Base-by-base conservation (phyloP, 2,329 filamentous ascomycete species). In the Ascosphaera acerosa region DNA sequence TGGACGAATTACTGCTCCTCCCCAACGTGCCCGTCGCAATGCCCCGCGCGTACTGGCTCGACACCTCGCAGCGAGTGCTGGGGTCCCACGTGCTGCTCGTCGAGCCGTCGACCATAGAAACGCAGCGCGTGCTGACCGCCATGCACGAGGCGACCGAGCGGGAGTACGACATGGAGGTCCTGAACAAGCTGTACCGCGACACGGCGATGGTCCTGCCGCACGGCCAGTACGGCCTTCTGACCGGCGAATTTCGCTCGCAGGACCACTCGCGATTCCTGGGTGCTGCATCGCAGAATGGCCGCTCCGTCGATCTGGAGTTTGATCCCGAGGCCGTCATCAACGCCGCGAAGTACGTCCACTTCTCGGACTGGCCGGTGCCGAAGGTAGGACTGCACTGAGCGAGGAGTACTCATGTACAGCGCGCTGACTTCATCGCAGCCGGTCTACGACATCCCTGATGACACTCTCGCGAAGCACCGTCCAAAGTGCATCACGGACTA, bases 351-450 rank as follows among this genome's bases (percentile, higher is more conserved):
- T 57, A 72, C 4, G 53, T 77, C 2, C 72, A 77, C 45, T 77
- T 76, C 44, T 71, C 65, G 9, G 73, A 78, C 42, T 74, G 66
- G 66, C 73, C 72, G 1, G 40, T 75, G 4, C 69, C 70, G 0
- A 77, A 77, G 26, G 26, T 28, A 28, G 5, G 26, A 6, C n/a
- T n/a, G n/a, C n/a, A n/a, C n/a, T n/a, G n/a, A n/a, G n/a, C n/a
- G n/a, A n/a, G n/a, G n/a, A n/a, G n/a, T n/a, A n/a, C n/a, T n/a
- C n/a, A n/a, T n/a, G n/a, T n/a, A n/a, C n/a, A n/a, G n/a, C n/a
- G n/a, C n/a, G n/a, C n/a, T n/a, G n/a, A n/a, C n/a, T n/a, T n/a
- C n/a, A n/a, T n/a, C n/a, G 6, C 26, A 28, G 26, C 26, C 26
- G 5, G 14, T 14, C 6, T 28, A 28, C n/a, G 6, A 6, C n/a